A percentile compares a stretch with the other conserved stretches of the same genome.
phyloP scores from a whole-genome alignment of 257 asterid genomes.

The Rehmannia glutinosa region DNA sequence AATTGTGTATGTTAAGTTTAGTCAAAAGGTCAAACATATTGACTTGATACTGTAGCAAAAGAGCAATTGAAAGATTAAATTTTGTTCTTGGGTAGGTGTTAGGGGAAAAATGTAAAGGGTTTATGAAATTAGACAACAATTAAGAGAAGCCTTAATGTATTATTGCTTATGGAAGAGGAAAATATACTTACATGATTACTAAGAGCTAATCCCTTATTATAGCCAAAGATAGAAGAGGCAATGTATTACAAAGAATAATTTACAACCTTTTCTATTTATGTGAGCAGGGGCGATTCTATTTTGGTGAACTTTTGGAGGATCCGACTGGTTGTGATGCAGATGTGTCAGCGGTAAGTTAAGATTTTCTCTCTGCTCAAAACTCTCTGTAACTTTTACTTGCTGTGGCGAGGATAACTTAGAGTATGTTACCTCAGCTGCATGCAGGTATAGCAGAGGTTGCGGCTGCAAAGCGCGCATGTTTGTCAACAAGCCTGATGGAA shows the following conservation, averaged over 20 bases:
- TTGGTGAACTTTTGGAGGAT: constrained; percentile 69
- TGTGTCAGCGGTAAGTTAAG: constrained; percentile 62
- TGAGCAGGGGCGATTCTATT: constrained; percentile 93
- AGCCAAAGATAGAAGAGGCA: background rate
- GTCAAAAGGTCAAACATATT: background rate
- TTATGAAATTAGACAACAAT: too few species aligned
- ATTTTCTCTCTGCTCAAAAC: constrained; percentile 12
- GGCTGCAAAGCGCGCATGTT: constrained; percentile 99
- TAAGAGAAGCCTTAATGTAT: background rate
- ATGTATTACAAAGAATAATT: too few species aligned
- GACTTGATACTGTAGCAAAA: too few species aligned
- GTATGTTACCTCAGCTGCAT: constrained; percentile 72
- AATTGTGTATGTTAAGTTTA: background rate
- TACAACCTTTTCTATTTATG: too few species aligned
- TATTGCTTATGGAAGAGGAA: constrained; percentile 5
- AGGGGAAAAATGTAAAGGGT: background rate
- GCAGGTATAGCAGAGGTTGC: constrained; percentile 98
- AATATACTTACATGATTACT: background rate
- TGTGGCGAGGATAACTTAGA: constrained; percentile 21
- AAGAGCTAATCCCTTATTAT: background rate
- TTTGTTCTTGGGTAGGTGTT: background rate
- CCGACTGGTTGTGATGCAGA: constrained; percentile 79
- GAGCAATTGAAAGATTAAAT: background rate
- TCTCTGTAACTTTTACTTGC: constrained; percentile 12
- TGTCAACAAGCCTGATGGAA: constrained; percentile 95